These are phyloP conservation scores for Phlebiopsis gigantea DNA, from an alignment of 768 basidiomycete genomes.

Conservation along the genomic window DNA sequence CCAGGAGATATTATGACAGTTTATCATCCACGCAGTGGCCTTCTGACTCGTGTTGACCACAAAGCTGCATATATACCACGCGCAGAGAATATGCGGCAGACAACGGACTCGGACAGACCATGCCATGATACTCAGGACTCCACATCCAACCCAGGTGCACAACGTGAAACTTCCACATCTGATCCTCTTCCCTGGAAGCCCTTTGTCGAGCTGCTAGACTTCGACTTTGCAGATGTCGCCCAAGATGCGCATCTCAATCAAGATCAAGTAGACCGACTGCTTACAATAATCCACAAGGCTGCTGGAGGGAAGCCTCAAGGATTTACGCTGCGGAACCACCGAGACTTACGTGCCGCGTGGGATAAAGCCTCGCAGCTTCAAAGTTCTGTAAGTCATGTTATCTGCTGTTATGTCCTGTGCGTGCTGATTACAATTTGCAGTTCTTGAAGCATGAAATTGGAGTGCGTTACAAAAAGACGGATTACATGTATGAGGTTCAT, in stretches of 20 bases:
- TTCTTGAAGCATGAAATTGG: slow-evolving; percentile 3
- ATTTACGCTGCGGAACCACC: slow-evolving; percentile 1
- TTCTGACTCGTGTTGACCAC: neutral
- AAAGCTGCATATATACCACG: neutral
- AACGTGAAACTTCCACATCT: too few relatives aligned
- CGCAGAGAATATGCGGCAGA: too few relatives aligned
- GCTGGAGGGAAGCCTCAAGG: neutral
- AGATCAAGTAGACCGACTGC: neutral
- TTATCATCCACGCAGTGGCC: neutral
- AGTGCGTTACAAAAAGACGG: neutral
- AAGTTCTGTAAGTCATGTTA: slow-evolving; percentile 2
- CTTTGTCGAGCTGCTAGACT: slow-evolving; percentile 6
- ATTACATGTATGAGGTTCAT: slow-evolving; percentile 1
- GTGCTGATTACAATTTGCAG: neutral
- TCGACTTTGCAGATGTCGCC: slow-evolving; percentile 13
- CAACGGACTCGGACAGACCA: too few relatives aligned
- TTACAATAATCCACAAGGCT: slow-evolving; percentile 1
- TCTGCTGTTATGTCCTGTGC: neutral
- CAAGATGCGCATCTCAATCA: slow-evolving; percentile 1
- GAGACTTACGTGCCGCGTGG: slow-evolving; percentile 7
- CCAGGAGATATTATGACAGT: neutral
- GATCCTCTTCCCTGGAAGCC: neutral
- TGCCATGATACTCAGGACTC: neutral
- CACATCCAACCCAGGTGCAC: neutral
- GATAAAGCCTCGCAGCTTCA: neutral